Evolutionary conservation across 805 yeast genomes (phyloP), one percentile per base, ranked within the genome.

Genomic region (Candida oleophila): DNA sequence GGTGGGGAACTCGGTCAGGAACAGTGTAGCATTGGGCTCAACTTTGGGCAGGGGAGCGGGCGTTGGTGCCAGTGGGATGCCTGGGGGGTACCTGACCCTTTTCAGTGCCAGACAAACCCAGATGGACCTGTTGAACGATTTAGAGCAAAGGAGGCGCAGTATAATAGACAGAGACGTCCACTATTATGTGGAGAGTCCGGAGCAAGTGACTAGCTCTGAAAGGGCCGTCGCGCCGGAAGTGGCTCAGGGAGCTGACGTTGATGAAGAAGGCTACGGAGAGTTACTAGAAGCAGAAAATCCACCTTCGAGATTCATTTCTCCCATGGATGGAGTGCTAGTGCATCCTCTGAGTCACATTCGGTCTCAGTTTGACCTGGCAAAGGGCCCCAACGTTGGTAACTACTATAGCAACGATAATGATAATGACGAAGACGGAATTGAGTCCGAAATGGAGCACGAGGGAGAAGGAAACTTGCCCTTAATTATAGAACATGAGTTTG

Each of bases 401-500:
- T n/a, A n/a, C n/a, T n/a, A n/a, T n/a, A 28, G 11, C 32, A 12
- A 28, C 32, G 32, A 37, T 19, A 37, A 19, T 37, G 40, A 37
- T 19, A 11, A 21, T 11, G 22, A 37, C 9, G 4, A 5, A 16
- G 11, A 37, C 8, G n/a, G 4, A 5, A 18, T 12, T 37, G 22
- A 21, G n/a, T 4, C 4, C 22, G 28, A 9, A 18, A 38, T 9
- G 16, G 15, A 21, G 9, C 20, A 20, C 33, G 3, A 39, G 20
- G 38, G 38, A 4, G 43, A 19, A 8, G 34, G 32, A 2, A 21
- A 33, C 12, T 22, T 47, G 22, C 47, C 62, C 2, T 30, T 57
- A 2, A 45, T 59, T 5, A 49, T 62, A n/a, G 69, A 65, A 36
- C 65, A 61, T 34, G 71, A 65, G 30, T 62, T 60, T 49, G 67